phyloP scores from a whole-genome alignment of 345 rosid genomes.

The Adansonia digitata region DNA sequence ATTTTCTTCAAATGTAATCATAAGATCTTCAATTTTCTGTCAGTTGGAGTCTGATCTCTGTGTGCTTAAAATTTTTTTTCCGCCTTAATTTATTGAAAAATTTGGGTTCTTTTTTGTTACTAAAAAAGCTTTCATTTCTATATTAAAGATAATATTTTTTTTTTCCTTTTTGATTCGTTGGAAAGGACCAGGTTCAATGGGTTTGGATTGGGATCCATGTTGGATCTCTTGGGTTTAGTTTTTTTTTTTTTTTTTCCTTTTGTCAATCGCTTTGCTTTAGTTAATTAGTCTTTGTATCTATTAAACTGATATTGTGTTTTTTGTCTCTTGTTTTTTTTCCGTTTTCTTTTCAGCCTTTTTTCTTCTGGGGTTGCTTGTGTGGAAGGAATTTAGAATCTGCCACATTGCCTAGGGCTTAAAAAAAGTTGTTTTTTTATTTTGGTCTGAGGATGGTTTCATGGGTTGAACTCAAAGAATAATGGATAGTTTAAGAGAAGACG shows the following conservation, averaged over 20 bases:
- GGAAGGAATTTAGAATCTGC: slow-evolving; percentile 39
- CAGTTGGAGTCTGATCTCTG: slow-evolving; percentile 23
- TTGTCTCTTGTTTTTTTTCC: slow-evolving; percentile 25
- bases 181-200: slow-evolving; percentile 59
- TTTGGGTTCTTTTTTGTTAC: slow-evolving; percentile 7
- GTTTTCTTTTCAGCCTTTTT: slow-evolving; percentile 20
- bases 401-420: slow-evolving; percentile 37
- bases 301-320: slow-evolving; percentile 46
- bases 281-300: slow-evolving; percentile 23
- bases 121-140: slow-evolving; percentile 1
- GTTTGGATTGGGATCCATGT: slow-evolving; percentile 80
- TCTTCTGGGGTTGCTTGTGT: slow-evolving; percentile 46
- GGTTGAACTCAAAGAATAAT: slow-evolving; percentile 55
- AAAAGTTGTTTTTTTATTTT: slow-evolving; percentile 30
- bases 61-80: slow-evolving; percentile 20
- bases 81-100: slow-evolving; percentile 29
- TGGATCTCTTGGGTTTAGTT: slow-evolving; percentile 56
- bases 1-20: slow-evolving; percentile 42
- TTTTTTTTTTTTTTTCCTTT: slow-evolving; percentile 15
- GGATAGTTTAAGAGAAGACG: slow-evolving; percentile 59
- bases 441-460: slow-evolving; percentile 49
- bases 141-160: slow-evolving; percentile 14
- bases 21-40: slow-evolving; percentile 37
- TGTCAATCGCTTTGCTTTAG: slow-evolving; percentile 13
- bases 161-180: slow-evolving; percentile 12